phyloP scores from a whole-genome alignment of 768 basidiomycete genomes.

The Auricularia sp. region DNA sequence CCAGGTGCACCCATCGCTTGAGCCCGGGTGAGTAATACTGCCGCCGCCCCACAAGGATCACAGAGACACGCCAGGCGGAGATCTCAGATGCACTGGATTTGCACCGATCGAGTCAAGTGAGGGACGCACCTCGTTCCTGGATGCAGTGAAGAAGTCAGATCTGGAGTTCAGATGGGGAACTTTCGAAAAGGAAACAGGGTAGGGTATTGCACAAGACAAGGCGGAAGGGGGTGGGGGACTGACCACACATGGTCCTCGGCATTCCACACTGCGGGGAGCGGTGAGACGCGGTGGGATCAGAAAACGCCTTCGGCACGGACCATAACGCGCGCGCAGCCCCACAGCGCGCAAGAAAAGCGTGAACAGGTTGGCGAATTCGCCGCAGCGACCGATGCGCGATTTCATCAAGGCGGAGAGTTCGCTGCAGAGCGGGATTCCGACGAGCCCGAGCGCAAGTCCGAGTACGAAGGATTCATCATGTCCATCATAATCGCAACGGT shows the following conservation, averaged over 20 bases:
- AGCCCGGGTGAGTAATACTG: constrained; percentile 17
- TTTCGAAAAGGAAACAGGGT: too few species aligned
- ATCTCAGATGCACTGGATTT: not conserved
- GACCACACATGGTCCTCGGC: constrained; percentile 33
- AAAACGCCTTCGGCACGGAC: constrained; percentile 4
- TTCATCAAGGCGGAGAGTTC: constrained; percentile 20
- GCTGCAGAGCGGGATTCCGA: constrained; percentile 8
- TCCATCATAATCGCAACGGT: too few species aligned
- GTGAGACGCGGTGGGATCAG: constrained; percentile 8
- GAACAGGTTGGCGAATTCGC: constrained; percentile 33
- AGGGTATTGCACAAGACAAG: not conserved
- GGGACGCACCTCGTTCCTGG: constrained; percentile 7
- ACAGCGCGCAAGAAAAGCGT: constrained; percentile 25
- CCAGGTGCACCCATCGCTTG: constrained; percentile 31
- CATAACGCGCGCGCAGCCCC: constrained; percentile 25
- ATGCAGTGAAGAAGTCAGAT: not conserved
- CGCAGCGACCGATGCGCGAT: constrained; percentile 19
- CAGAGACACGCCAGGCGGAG: not conserved
- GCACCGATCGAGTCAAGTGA: not conserved
- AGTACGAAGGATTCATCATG: not conserved
- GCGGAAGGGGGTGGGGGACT: constrained; percentile 4
- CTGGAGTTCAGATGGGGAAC: not conserved
- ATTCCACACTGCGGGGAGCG: constrained; percentile 16
- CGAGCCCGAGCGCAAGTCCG: not conserved
- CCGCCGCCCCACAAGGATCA: not conserved